Conservation (phyloP, 805 yeast genomes). For the Lachancea meyersii region DNA sequence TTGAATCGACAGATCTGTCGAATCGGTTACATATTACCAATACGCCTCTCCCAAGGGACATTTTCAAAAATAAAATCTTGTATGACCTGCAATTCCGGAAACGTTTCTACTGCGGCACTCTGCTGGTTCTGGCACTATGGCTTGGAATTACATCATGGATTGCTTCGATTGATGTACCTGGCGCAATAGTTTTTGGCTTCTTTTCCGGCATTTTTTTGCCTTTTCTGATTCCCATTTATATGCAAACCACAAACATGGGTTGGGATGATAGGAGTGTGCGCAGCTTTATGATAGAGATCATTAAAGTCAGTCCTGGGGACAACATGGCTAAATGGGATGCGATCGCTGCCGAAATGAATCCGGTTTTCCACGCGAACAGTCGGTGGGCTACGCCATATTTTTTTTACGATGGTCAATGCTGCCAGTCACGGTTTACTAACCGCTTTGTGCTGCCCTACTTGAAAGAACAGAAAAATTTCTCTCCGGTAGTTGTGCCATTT, state of each 20-base stretch:
- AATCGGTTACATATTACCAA: not conserved
- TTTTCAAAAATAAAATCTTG: not conserved
- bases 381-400: constrained; percentile 9
- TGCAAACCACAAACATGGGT: not conserved
- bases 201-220: not conserved
- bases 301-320: not conserved
- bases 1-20: not conserved
- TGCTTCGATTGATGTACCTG: too few relatives aligned
- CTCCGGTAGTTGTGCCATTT: too few relatives aligned
- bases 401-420: not conserved
- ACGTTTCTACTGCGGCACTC: not conserved
- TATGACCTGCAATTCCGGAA: not conserved
- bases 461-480: not conserved
- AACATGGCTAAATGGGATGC: not conserved
- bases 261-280: not conserved
- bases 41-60: not conserved
- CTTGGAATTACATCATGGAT: too few relatives aligned
- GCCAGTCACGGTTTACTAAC: not conserved
- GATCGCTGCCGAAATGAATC: not conserved
- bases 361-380: constrained; percentile 6
- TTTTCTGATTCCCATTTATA: too few relatives aligned
- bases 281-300: not conserved
- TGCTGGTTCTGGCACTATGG: not conserved
- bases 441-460: not conserved
- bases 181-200: not conserved